Evolutionary conservation across 257 asterid species (phyloP), one percentile per base, ranked within the genome.

Genomic region (Solanum rostratum): DNA sequence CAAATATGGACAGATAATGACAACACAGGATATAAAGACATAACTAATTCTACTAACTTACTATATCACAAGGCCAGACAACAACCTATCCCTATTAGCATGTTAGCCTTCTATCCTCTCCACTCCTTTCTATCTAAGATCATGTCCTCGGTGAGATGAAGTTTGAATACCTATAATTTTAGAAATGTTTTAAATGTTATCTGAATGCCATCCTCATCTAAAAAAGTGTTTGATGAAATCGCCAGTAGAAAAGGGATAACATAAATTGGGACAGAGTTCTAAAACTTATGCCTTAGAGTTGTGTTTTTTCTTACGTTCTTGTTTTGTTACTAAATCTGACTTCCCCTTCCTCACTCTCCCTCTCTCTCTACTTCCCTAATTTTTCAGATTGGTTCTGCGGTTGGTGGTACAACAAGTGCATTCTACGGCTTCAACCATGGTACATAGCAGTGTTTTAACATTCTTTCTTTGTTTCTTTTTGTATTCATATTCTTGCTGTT

Each of bases 381-480:
- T 68, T 49, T 85, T 85, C 87, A 96, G 97, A 96, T 96, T 81
- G 99, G 99, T 74, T 89, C 98, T 71, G 99, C 98, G 16, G 96
- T 95, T 87, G 99, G 98, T 6, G 97, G 98, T 71, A 92, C 92
- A 6, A 90, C 96, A 49, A 95, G 97, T 65, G 92, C 97, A 19
- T 94, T 95, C 79, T 94, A 94, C 86, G 97, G 97, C 45, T 94
- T 92, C 88, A 92, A 94, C 86, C 90, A 86, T 73, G 95, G 99
- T 94, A 91, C 74, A 88, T 27, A 79, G 19, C 33, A 46, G 68
- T 49, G 37, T 76, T 76, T 49, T 49, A 41, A 9, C 62, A 43
- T 12, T 39, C 79, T 70, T 74, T 60, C 81, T 49, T 76, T 24
- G 76, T 33, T 68, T 33, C 81, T 76, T 76, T 76, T 13, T 76